Conservation (phyloP, 768 basidiomycete genomes). For the Rhodotorula graminis region DNA sequence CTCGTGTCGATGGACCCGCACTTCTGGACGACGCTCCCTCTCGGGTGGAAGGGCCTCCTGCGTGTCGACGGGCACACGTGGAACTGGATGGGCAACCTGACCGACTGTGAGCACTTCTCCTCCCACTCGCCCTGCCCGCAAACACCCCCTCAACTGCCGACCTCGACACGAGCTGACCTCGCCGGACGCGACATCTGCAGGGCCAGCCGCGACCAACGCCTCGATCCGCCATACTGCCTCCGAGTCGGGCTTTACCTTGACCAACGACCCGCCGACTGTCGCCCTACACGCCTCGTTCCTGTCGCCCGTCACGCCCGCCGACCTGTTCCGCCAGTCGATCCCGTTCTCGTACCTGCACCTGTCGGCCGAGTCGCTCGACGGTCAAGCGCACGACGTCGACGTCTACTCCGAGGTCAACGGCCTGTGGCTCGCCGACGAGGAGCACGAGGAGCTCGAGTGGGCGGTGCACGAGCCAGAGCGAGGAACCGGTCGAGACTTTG, state of each 20-base stretch:
- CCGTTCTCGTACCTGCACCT: slow-evolving; percentile 38
- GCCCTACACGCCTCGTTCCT: slow-evolving; percentile 46
- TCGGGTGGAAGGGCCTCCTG: slow-evolving; percentile 28
- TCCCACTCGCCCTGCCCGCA: not conserved
- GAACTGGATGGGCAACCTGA: slow-evolving; percentile 34
- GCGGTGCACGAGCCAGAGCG: not conserved
- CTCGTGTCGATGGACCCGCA: slow-evolving; percentile 19
- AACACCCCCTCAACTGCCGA: not conserved
- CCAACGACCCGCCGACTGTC: slow-evolving; percentile 27
- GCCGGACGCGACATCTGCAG: not conserved
- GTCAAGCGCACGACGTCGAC: slow-evolving; percentile 18
- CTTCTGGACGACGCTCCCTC: slow-evolving; percentile 29
- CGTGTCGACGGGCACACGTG: slow-evolving; percentile 21
- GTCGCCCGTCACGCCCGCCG: slow-evolving; percentile 35
- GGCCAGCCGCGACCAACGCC: slow-evolving; percentile 13
- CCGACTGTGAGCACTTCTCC: slow-evolving; percentile 7
- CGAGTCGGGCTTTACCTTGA: slow-evolving; percentile 13
- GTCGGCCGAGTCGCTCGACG: slow-evolving; percentile 20
- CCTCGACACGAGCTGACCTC: not conserved
- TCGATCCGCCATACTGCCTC: slow-evolving; percentile 6
- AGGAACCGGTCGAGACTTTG: not conserved
- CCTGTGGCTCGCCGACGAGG: slow-evolving; percentile 26
- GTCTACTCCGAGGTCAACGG: slow-evolving; percentile 32
- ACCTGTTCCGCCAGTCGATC: slow-evolving; percentile 37
- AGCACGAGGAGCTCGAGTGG: slow-evolving; percentile 30